Conservation (phyloP, 352 stramenopile species). For the Pythium pectinolyticum region DNA sequence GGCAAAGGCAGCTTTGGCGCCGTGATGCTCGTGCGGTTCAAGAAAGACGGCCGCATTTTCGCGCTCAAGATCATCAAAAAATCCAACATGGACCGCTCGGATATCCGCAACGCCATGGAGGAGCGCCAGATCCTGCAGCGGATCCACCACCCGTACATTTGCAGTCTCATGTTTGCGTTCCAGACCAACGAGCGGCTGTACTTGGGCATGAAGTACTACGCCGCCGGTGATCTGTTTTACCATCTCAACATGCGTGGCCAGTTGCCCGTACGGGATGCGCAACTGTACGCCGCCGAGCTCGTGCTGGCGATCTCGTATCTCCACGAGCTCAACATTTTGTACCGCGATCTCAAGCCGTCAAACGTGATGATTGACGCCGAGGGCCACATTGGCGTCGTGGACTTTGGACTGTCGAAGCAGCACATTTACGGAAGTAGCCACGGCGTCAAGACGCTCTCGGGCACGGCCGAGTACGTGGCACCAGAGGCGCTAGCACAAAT, state of each 20-base stretch:
- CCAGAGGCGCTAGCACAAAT: conserved; percentile 83
- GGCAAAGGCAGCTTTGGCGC: conserved; percentile 86
- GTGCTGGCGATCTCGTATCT: conserved; percentile 89
- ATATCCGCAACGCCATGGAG: conserved; percentile 88
- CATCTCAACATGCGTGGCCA: conserved; percentile 84
- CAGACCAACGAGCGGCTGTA: conserved; percentile 89
- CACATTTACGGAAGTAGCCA: conserved; percentile 87
- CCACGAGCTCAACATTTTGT: conserved; percentile 88
- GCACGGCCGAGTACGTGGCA: conserved; percentile 86
- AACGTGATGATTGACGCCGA: conserved; percentile 90
- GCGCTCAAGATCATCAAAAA: conserved; percentile 91
- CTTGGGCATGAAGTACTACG: conserved; percentile 90
- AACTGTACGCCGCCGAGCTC: conserved; percentile 82
- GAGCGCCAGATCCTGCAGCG: conserved; percentile 88
- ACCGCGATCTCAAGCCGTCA: conserved; percentile 85
- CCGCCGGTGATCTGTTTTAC: conserved; percentile 86
- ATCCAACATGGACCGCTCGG: conserved; percentile 81
- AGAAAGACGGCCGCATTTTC: conserved; percentile 86
- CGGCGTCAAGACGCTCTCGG: conserved; percentile 84
- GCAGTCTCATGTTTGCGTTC: conserved; percentile 84
- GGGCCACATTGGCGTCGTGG: conserved; percentile 86
- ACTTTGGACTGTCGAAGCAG: conserved; percentile 88
- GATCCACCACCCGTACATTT: conserved; percentile 89
- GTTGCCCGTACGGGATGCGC: conserved; percentile 59
- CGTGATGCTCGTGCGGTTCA: conserved; percentile 89